Conservation (phyloP, 495 filamentous ascomycete species). For the Xanthoparmelia taractica region DNA sequence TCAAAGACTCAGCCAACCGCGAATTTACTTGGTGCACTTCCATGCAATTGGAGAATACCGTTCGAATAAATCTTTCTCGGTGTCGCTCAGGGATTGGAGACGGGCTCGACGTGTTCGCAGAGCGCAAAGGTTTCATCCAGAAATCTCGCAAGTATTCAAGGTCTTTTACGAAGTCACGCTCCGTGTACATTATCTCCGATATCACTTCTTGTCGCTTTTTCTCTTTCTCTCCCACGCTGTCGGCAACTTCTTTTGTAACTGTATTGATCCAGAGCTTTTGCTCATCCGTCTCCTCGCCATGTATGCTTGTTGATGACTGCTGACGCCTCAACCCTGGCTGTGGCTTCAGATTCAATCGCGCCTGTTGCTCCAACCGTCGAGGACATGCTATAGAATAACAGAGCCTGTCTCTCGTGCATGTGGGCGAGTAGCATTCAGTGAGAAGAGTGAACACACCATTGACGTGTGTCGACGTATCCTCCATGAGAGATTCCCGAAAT, state of each 20-base stretch:
- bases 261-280: constrained; percentile 99
- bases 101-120: constrained; percentile 50
- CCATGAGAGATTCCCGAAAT: constrained; percentile 86
- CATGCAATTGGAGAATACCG: constrained; percentile 91
- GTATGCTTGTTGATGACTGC: constrained; percentile 71
- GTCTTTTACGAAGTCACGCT: constrained; percentile 98
- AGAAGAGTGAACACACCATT: constrained; percentile 95
- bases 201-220: constrained; percentile 98
- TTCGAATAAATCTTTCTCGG: constrained; percentile 83
- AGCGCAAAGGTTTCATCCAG: constrained; percentile 90
- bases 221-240: constrained; percentile 78
- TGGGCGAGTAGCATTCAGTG: constrained; percentile 97
- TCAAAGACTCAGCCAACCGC: constrained; percentile 75
- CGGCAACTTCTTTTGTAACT: constrained; percentile 88
- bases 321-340: constrained; percentile 79
- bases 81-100: constrained; percentile 86
- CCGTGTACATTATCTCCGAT: constrained; percentile 97
- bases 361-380: constrained; percentile 87
- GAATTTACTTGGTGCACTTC: constrained; percentile 91
- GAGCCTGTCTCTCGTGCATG: constrained; percentile 85
- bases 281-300: constrained; percentile 79
- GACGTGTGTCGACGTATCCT: constrained; percentile 74
- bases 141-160: constrained; percentile 96
- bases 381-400: constrained; percentile 99
- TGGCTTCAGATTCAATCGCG: constrained; percentile 82